Evolutionary conservation across 768 basidiomycete genomes (phyloP).

Genomic region (Lentinula boryana): DNA sequence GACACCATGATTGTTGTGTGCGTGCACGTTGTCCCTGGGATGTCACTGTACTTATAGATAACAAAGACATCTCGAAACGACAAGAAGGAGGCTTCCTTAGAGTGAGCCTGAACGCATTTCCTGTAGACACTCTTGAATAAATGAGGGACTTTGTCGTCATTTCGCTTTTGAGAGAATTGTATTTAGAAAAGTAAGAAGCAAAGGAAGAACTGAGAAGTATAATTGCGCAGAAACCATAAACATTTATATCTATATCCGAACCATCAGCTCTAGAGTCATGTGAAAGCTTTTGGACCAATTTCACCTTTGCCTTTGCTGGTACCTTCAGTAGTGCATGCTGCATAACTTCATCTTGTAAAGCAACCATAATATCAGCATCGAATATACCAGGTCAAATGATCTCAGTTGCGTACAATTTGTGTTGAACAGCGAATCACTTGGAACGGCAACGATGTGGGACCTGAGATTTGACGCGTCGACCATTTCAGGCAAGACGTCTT

Average conservation of each 20-base stretch:
- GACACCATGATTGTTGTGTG: too few species aligned
- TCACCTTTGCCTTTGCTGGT: constrained; percentile 13
- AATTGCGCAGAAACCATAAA: too few species aligned
- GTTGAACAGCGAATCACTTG: constrained; percentile 70
- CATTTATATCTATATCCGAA: not conserved
- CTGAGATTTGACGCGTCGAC: constrained; percentile 75
- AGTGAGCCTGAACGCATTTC: too few species aligned
- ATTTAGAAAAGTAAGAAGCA: too few species aligned
- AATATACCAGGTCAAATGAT: not conserved
- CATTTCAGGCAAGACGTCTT: constrained; percentile 83
- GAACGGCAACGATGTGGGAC: constrained; percentile 61
- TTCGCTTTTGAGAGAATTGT: too few species aligned
- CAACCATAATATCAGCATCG: not conserved
- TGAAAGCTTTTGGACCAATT: not conserved
- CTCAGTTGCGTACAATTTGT: constrained; percentile 55
- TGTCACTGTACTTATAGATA: too few species aligned
- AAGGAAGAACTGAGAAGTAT: too few species aligned
- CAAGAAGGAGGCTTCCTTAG: too few species aligned
- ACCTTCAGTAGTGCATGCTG: constrained; percentile 34
- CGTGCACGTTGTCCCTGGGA: too few species aligned
- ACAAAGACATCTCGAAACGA: too few species aligned
- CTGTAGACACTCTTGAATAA: too few species aligned
- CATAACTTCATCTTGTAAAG: constrained; percentile 33
- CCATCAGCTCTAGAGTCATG: not conserved
- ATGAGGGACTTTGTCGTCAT: too few species aligned